These are phyloP conservation scores for Hyphopichia burtonii DNA, from an alignment of 1,139 yeast genomes.

Conservation along the genomic window DNA sequence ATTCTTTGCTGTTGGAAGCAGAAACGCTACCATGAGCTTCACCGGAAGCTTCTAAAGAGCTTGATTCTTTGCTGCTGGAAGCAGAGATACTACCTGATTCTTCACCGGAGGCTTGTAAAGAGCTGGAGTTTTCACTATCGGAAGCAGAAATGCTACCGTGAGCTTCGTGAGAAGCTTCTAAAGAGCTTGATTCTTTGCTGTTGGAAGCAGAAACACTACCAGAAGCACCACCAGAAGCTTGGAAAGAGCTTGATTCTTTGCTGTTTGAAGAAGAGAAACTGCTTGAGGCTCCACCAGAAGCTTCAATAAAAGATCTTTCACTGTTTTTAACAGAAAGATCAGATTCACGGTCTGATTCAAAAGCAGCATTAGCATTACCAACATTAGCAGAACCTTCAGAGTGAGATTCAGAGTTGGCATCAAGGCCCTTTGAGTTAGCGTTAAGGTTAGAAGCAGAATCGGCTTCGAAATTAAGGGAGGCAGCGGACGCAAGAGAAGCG, in stretches of 20 bases:
- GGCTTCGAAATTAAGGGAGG: background rate
- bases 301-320: no score
- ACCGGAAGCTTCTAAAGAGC: background rate
- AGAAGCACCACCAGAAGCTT: background rate
- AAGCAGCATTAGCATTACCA: background rate
- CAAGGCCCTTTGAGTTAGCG: background rate
- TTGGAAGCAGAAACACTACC: no score
- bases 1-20: background rate
- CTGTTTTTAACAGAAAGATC: no score
- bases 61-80: background rate
- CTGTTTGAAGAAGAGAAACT: no score
- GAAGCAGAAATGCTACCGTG: no score
- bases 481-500: slow-evolving; percentile 2
- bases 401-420: background rate
- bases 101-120: no score
- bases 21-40: background rate
- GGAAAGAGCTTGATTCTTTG: no score
- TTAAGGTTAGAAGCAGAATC: background rate
- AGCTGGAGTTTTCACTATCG: no score
- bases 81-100: background rate
- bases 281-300: no score
- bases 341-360: no score
- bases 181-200: no score
- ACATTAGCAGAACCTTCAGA: background rate
- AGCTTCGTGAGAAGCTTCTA: background rate